These are phyloP conservation scores for Brettanomyces sp. DNA, from an alignment of 805 yeast genomes.

Conservation along the genomic window DNA sequence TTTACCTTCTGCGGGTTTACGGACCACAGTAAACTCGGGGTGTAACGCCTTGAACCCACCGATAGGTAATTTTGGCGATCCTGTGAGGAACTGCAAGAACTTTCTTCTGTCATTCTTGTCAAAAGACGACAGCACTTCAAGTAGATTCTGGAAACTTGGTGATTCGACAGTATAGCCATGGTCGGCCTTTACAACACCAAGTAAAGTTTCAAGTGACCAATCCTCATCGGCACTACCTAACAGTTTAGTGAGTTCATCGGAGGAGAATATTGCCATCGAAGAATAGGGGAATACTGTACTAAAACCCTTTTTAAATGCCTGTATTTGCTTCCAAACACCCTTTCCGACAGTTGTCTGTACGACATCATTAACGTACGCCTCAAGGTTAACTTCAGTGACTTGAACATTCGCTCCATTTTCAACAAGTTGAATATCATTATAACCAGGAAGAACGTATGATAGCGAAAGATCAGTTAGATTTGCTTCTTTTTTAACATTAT, in stretches of 20 bases:
- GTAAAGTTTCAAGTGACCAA: constrained; percentile 63
- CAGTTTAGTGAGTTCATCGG: constrained; percentile 61
- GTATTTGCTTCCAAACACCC: constrained; percentile 60
- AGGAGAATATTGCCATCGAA: constrained; percentile 61
- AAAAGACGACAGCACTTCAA: constrained; percentile 55
- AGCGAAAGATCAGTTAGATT: constrained; percentile 47
- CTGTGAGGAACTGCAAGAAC: constrained; percentile 83
- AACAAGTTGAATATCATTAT: constrained; percentile 46
- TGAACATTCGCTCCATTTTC: constrained; percentile 42
- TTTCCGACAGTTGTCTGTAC: constrained; percentile 47
- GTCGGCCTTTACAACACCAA: constrained; percentile 63
- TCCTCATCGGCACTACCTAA: constrained; percentile 81
- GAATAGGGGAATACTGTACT: constrained; percentile 72
- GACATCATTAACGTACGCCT: constrained; percentile 45
- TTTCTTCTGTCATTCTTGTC: constrained; percentile 46
- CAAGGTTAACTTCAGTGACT: constrained; percentile 47
- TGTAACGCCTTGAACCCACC: constrained; percentile 82
- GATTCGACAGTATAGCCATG: constrained; percentile 83
- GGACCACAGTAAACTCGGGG: constrained; percentile 82
- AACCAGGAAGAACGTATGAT: constrained; percentile 72
- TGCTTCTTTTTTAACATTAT: constrained; percentile 9
- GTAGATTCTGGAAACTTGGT: constrained; percentile 45
- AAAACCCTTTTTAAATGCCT: constrained; percentile 71
- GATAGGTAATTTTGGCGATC: constrained; percentile 85
- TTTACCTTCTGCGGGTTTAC: constrained; percentile 70